These are phyloP conservation scores for Aegilops bicornis DNA, from an alignment of 176 grass and related monocot species.

Conservation along the genomic window DNA sequence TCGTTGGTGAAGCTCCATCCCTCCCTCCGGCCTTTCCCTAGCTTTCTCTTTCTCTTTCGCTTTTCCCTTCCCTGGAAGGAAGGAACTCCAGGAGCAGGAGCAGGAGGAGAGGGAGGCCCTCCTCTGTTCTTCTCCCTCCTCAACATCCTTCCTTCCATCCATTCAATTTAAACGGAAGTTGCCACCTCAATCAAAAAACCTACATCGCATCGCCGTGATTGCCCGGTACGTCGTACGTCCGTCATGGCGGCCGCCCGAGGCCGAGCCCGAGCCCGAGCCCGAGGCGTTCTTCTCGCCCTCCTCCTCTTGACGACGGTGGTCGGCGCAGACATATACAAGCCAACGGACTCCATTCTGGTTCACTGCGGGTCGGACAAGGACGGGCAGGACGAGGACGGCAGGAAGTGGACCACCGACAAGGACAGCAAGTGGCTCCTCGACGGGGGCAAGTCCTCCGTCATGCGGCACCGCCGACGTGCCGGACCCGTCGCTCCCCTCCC, in stretches of 20 bases:
- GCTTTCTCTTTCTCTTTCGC: no score
- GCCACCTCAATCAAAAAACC: neutral
- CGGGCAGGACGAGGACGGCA: slow-evolving; percentile 44
- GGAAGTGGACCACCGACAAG: slow-evolving; percentile 58
- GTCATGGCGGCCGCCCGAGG: no score
- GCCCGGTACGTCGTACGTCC: no score
- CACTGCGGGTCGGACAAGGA: slow-evolving; percentile 58
- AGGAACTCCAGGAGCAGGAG: no score
- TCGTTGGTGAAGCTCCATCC: slow-evolving; percentile 15
- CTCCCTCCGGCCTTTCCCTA: neutral
- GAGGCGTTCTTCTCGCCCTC: neutral
- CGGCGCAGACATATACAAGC: slow-evolving; percentile 24
- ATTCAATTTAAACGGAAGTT: neutral
- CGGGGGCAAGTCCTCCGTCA: slow-evolving; percentile 39
- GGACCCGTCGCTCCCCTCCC: slow-evolving; percentile 62
- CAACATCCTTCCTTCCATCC: neutral
- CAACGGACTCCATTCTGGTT: slow-evolving; percentile 54
- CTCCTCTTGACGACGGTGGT: neutral
- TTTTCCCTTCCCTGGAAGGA: no score
- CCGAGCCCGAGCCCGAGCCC: no score
- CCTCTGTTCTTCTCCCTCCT: slow-evolving; percentile 50
- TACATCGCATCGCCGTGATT: neutral
- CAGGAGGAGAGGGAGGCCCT: slow-evolving; percentile 42
- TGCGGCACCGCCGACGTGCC: slow-evolving; percentile 28
- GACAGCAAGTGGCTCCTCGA: slow-evolving; percentile 45